Evolutionary conservation across 768 basidiomycete genomes (phyloP).

Genomic region (Phlebiopsis gigantea): DNA sequence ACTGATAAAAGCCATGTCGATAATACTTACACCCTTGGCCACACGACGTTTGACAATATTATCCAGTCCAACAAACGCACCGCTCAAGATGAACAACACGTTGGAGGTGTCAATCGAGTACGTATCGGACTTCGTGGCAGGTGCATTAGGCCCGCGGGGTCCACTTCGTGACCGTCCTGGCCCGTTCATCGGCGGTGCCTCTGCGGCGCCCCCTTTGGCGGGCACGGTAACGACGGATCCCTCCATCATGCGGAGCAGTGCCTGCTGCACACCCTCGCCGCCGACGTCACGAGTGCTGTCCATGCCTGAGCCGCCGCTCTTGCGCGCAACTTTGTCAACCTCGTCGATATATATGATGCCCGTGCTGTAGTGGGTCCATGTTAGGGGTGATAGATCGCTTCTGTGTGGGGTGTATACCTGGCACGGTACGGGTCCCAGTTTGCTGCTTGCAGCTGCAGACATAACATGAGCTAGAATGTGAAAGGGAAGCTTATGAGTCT

Average conservation of each 20-base stretch:
- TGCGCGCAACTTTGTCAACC: slow-evolving; percentile 86
- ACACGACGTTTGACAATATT: slow-evolving; percentile 72
- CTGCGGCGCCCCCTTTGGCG: slow-evolving; percentile 54
- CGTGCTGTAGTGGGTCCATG: slow-evolving; percentile 41
- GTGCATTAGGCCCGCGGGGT: slow-evolving; percentile 3
- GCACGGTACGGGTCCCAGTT: slow-evolving; percentile 85
- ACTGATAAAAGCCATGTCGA: too few relatives aligned
- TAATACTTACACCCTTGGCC: slow-evolving; percentile 70
- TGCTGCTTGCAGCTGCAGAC: slow-evolving; percentile 72
- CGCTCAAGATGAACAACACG: slow-evolving; percentile 90
- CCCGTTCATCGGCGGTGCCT: slow-evolving; percentile 40
- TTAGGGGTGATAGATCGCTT: background rate
- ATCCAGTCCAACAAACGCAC: slow-evolving; percentile 92
- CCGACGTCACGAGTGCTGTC: slow-evolving; percentile 85
- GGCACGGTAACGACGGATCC: slow-evolving; percentile 82
- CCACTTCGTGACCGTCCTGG: slow-evolving; percentile 38
- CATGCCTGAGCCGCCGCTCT: slow-evolving; percentile 42
- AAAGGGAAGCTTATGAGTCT: slow-evolving; percentile 15
- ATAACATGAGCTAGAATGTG: background rate
- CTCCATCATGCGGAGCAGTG: slow-evolving; percentile 90
- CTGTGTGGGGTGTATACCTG: slow-evolving; percentile 40
- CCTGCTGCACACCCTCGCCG: slow-evolving; percentile 95
- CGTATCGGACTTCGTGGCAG: slow-evolving; percentile 56
- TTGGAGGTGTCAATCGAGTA: slow-evolving; percentile 85
- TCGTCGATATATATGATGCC: slow-evolving; percentile 98